Base-by-base conservation (phyloP, 208 protist genomes). In the Acanthamoeba triangularis region DNA sequence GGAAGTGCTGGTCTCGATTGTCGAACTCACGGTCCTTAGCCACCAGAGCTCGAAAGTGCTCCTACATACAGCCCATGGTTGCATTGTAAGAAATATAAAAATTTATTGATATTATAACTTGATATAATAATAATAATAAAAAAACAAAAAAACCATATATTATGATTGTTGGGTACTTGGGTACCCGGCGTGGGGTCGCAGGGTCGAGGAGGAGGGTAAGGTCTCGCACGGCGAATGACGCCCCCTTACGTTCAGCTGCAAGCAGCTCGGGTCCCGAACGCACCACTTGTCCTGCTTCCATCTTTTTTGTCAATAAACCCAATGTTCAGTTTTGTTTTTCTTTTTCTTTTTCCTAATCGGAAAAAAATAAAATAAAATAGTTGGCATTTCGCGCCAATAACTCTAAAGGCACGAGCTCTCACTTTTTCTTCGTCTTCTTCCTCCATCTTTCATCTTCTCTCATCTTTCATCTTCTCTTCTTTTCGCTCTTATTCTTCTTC, bases 171-270 rank as follows among this genome's bases (percentile, higher is more conserved):
- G 13, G 25, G 30, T 37, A 20, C 67, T 76, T 7, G 72, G 8
- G 44, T 85, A 85, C 76, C 3, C 80, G 6, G 3, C 80, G 80
- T 10, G 41, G 7, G 8, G 87, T 69, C 16, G 61, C 87, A 0
- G 61, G 61, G 87, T 94, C 91, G 23, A 94, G 91, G 3, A 94
- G 41, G n/a, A 74, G 52, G 20, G 91, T 94, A 23, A 94, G 63
- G 49, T 94, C 91, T 4, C 91, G 65, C 47, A 94, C 49, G 10
- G 91, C 69, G 37, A 94, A 94, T 20, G 67, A 85, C 18, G 91
- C 41, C 41, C 37, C 37, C 23, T 28, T 41, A 11, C 91, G 65
- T 30, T 94, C 91, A 0, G 16, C 25, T 18, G n/a, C 69, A 1
- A 94, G 49, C 69, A 94, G 37, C 44, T 16, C 67, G 1, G 56